A percentile compares a stretch with the other conserved stretches of the same genome.
Conservation (phyloP, 345 rosid genomes). For the Reutealis trisperma region DNA sequence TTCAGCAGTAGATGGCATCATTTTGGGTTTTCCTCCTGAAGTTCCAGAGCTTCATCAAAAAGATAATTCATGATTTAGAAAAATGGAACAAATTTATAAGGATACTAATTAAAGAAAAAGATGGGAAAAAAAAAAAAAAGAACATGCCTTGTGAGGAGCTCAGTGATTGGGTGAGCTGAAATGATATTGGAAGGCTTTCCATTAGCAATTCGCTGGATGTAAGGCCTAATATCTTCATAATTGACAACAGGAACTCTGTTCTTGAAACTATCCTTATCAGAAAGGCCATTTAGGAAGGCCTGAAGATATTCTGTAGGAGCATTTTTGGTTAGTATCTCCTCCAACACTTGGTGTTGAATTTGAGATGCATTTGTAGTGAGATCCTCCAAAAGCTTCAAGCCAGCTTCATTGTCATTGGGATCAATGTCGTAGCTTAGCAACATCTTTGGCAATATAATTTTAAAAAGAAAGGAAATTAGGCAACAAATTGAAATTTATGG, state of each 20-base stretch:
- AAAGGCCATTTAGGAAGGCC: conserved; percentile 47
- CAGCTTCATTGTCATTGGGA: conserved; percentile 72
- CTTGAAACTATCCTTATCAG: conserved; percentile 55
- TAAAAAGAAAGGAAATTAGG: background rate
- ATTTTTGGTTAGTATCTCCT: conserved; percentile 60
- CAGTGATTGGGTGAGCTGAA: conserved; percentile 75
- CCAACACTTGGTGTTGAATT: conserved; percentile 57
- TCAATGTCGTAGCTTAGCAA: conserved; percentile 54
- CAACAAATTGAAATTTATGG: conserved; percentile 6
- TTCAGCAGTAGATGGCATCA: conserved; percentile 95
- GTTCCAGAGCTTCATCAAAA: conserved; percentile 79
- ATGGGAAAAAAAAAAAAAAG: background rate
- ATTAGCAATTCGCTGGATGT: conserved; percentile 70
- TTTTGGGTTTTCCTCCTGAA: conserved; percentile 85
- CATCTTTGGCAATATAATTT: conserved; percentile 35
- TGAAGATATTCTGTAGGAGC: conserved; percentile 62
- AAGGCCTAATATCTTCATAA: conserved; percentile 74
- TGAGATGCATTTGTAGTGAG: conserved; percentile 62
- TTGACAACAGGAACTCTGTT: conserved; percentile 72
- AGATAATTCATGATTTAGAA: no score
- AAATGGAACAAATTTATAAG: background rate
- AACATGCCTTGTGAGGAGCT: conserved; percentile 78
- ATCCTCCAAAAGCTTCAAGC: conserved; percentile 69
- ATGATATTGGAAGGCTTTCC: conserved; percentile 72
- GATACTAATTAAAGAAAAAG: background rate